Evolutionary conservation across 805 yeast species (phyloP).

Genomic region (Brettanomyces bruxellensis): DNA sequence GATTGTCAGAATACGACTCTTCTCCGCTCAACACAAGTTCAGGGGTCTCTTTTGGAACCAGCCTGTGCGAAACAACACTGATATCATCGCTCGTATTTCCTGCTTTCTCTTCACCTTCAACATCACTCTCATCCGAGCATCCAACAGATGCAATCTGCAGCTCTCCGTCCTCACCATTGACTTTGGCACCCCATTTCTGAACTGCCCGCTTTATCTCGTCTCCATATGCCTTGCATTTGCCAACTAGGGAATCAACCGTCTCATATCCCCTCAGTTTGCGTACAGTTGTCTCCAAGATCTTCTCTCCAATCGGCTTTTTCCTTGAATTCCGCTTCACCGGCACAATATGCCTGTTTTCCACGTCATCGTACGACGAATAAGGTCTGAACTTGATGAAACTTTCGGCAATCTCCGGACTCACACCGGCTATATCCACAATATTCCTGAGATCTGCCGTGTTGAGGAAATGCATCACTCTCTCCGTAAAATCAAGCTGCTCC

Average conservation of each 20-base stretch:
- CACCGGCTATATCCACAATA: slow-evolving; percentile 70
- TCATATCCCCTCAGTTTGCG: slow-evolving; percentile 76
- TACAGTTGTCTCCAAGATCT: slow-evolving; percentile 60
- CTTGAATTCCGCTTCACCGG: slow-evolving; percentile 22
- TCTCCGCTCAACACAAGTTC: slow-evolving; percentile 20
- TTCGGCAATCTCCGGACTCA: slow-evolving; percentile 58
- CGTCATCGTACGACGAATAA: slow-evolving; percentile 41
- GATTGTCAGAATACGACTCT: slow-evolving; percentile 23
- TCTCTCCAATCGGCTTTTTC: slow-evolving; percentile 59
- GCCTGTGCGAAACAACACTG: not conserved
- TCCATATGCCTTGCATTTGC: slow-evolving; percentile 75
- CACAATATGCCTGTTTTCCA: slow-evolving; percentile 2
- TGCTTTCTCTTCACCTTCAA: slow-evolving; percentile 21
- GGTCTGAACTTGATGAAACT: slow-evolving; percentile 64
- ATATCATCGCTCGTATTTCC: slow-evolving; percentile 15
- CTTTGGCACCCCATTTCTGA: slow-evolving; percentile 79
- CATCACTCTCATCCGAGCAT: slow-evolving; percentile 17
- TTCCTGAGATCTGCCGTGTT: slow-evolving; percentile 72
- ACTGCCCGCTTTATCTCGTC: slow-evolving; percentile 61
- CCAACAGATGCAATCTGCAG: slow-evolving; percentile 57
- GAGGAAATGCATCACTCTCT: slow-evolving; percentile 63
- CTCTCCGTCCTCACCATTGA: slow-evolving; percentile 37
- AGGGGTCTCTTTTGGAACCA: slow-evolving; percentile 35
- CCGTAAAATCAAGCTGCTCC: slow-evolving; percentile 37
- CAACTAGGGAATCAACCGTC: slow-evolving; percentile 89